These are phyloP conservation scores for Leishmania arabica DNA, from an alignment of 208 protist genomes.

Conservation along the genomic window DNA sequence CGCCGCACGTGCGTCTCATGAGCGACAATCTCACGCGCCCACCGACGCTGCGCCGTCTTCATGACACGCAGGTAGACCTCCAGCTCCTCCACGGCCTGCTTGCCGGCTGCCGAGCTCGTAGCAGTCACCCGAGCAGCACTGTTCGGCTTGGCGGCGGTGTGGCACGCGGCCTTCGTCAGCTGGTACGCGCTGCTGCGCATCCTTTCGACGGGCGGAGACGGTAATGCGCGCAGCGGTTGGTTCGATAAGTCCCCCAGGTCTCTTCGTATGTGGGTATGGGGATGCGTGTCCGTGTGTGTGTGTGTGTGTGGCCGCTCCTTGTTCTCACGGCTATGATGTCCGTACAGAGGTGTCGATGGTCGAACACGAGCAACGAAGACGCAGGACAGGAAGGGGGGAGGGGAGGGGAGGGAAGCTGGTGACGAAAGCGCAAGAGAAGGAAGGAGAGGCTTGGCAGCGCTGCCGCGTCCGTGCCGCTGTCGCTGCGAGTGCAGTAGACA, in stretches of 20 bases:
- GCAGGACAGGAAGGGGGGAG: neutral
- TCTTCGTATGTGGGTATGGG: neutral
- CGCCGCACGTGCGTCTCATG: constrained; percentile 73
- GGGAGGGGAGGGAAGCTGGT: neutral
- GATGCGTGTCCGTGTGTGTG: neutral
- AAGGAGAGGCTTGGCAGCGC: neutral
- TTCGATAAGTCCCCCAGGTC: neutral
- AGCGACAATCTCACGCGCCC: constrained; percentile 55
- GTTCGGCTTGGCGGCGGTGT: neutral
- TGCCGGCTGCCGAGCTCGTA: constrained; percentile 13
- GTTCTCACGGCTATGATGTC: neutral
- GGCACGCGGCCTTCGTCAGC: neutral
- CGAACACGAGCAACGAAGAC: neutral
- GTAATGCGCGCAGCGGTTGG: neutral
- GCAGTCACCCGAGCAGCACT: neutral
- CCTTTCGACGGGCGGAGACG: neutral
- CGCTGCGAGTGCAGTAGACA: neutral
- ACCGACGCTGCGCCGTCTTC: constrained; percentile 56
- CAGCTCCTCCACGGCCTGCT: constrained; percentile 59
- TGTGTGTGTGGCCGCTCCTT: neutral
- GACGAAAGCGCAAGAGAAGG: neutral
- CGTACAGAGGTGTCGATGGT: neutral
- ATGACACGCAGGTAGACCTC: constrained; percentile 72
- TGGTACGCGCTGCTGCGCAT: neutral
- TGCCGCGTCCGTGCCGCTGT: neutral